These are phyloP conservation scores for Circinella minor DNA, from an alignment of 371 early-diverging fungal genomes.

Conservation along the genomic window DNA sequence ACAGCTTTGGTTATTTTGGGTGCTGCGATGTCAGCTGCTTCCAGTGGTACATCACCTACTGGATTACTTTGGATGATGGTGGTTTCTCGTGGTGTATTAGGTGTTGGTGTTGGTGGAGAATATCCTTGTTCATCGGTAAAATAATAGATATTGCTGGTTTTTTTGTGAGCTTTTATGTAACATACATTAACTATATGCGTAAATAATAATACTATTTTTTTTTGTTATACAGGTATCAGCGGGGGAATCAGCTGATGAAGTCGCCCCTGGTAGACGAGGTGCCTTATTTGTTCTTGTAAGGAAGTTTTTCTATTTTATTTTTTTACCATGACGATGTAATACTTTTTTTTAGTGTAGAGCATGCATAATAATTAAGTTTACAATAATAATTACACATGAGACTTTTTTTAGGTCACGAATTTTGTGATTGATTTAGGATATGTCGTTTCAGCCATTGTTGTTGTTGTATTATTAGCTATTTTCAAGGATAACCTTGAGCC, in stretches of 20 bases:
- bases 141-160: too few species aligned
- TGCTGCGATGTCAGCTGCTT: slow-evolving; percentile 46
- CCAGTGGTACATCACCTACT: slow-evolving; percentile 33
- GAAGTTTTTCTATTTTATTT: background rate
- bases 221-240: slow-evolving; percentile 47
- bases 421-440: slow-evolving; percentile 64
- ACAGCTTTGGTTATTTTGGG: slow-evolving; percentile 49
- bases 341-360: background rate
- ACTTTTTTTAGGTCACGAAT: slow-evolving; percentile 41
- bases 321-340: background rate
- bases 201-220: background rate
- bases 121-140: slow-evolving; percentile 53
- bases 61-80: slow-evolving; percentile 69
- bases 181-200: too few species aligned
- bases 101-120: slow-evolving; percentile 31
- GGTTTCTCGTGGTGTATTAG: slow-evolving; percentile 61
- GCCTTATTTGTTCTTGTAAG: slow-evolving; percentile 58
- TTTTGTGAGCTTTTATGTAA: too few species aligned
- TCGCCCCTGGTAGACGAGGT: slow-evolving; percentile 56
- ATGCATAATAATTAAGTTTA: background rate
- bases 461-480: slow-evolving; percentile 53
- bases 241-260: slow-evolving; percentile 65
- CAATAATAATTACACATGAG: background rate
- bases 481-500: slow-evolving; percentile 54
- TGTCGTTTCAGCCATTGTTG: slow-evolving; percentile 61